phyloP scores from a whole-genome alignment of 2,329 filamentous ascomycete species.

The Pochonia chlamydosporia region DNA sequence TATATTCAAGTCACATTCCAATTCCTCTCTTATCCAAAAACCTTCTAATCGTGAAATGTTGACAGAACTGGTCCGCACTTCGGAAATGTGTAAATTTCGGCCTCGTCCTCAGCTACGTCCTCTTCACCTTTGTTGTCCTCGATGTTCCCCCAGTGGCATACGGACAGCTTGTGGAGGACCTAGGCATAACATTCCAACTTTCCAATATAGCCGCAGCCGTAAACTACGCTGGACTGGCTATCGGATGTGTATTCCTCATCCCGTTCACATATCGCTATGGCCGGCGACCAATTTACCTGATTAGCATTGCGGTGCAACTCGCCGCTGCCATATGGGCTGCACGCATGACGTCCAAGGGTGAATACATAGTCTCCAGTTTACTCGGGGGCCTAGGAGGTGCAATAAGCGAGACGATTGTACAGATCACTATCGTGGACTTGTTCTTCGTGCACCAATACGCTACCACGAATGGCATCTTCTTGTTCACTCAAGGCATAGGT shows the following conservation, averaged over 20 bases:
- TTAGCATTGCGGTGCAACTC: constrained; percentile 12
- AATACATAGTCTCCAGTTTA: constrained; percentile 12
- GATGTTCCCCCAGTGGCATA: constrained; percentile 7
- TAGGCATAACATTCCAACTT: constrained; percentile 18
- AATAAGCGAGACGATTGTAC: constrained; percentile 30
- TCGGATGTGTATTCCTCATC: constrained; percentile 22
- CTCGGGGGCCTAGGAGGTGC: constrained; percentile 28
- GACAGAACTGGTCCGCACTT: no score
- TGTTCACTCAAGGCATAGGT: constrained; percentile 21
- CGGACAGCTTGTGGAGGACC: constrained; percentile 13
- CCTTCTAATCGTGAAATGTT: no score
- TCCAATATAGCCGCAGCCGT: constrained; percentile 21
- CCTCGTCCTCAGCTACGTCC: constrained; percentile 55
- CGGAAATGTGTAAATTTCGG: constrained; percentile 28
- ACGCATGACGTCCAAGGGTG: constrained; percentile 8
- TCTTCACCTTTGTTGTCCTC: constrained; percentile 63
- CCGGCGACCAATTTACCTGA: constrained; percentile 25
- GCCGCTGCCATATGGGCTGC: constrained; percentile 13
- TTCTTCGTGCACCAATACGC: constrained; percentile 24
- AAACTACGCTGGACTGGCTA: no score
- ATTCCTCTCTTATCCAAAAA: no score
- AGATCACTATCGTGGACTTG: constrained; percentile 29
- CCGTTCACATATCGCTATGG: constrained; percentile 28
- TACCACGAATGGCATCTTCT: constrained; percentile 22
- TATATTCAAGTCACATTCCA: no score